Base-by-base conservation (phyloP, 768 basidiomycete genomes). In the Russula griseocarnosa region DNA sequence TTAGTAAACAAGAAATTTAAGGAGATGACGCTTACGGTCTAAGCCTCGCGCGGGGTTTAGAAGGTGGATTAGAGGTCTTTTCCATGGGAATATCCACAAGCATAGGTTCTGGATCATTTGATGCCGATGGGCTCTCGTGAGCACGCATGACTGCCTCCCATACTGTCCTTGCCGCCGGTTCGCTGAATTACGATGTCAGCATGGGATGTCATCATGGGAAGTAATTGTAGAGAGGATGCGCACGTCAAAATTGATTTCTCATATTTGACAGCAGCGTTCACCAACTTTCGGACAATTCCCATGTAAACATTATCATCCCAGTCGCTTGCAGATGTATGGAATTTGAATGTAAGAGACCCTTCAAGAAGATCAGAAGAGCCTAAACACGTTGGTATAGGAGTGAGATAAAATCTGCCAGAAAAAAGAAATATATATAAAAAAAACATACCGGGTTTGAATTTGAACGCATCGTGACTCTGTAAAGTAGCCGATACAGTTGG, bases 311-410 rank as follows among this genome's bases (percentile, higher is more conserved):
- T 30, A 30, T 7, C 7, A 28, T 65, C 59, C 59, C 58, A 65
- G 16, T 16, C 53, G 18, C 24, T 56, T 51, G 54, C 53, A n/a
- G 7, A 16, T 18, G 40, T 18, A 55, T 61, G 54, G 28, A 65
- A 65, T 38, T 65, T 65, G 54, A 65, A 65, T 28, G 59, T 65
- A 22, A 65, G 54, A 28, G 40, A 18, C n/a, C 59, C 58, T 11
- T 60, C 38, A 22, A 32, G 10, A 11, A 16, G 38, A 22, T 56
- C 9, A 47, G 30, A 3, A 9, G 63, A 50, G 26, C 59, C 63
- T 65, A 38, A 22, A 18, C 14, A 44, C 10, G 20, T 55, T 30
- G 49, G 24, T 14, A 24, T 20, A 24, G 30, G 51, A 36, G 13
- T 64, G 51, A 54, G 47, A 51, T 40, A 2, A 54, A 49, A 34